Evolutionary conservation across 2,329 filamentous ascomycete genomes (phyloP), one percentile per base, ranked within the genome.

Genomic region (Rhytidhysteron rufulum): DNA sequence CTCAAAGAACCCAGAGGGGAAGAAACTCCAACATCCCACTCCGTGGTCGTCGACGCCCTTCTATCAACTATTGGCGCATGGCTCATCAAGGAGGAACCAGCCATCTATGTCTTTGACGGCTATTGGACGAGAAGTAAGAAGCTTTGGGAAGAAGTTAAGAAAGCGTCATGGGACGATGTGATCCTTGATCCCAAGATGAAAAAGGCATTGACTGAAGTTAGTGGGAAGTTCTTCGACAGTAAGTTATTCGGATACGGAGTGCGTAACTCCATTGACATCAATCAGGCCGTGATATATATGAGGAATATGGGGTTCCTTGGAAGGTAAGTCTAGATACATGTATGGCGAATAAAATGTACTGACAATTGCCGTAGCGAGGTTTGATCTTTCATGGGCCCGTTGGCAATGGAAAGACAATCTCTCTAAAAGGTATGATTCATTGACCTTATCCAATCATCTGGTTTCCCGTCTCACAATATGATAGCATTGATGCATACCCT

Each of bases 121-220:
- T 68, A 60, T 47, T 73, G 70, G 70, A 52, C 51, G 9, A 63
- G 62, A 34, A 62, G 60, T 43, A 57, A 60, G 13, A 53, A 59
- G 27, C 51, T 72, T 5, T 72, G 60, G 48, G 43, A 63, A 18
- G 51, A 64, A 43, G 66, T 72, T 13, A 46, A 65, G 49, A 69
- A 70, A 45, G 57, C 65, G 6, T 56, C 47, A 19, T 73, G 70
- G 69, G 62, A 68, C 18, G 67, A 72, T 36, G 68, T 73, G n/a
- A 73, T 73, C 34, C 53, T 74, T 11, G 67, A 72, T 40, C 58
- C 65, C 20, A 54, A 55, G 16, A 63, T 68, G 60, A 72, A 73
- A 52, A 60, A 63, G 32, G 68, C 66, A 16, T 53, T 73, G 10
- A 61, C 62, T 3, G 50, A 58, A 15, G 66, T 65, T 5, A 58